Evolutionary conservation across 2,329 filamentous ascomycete species (phyloP), one percentile per base, ranked within the genome.

Genomic region (Metarhizium humberi): DNA sequence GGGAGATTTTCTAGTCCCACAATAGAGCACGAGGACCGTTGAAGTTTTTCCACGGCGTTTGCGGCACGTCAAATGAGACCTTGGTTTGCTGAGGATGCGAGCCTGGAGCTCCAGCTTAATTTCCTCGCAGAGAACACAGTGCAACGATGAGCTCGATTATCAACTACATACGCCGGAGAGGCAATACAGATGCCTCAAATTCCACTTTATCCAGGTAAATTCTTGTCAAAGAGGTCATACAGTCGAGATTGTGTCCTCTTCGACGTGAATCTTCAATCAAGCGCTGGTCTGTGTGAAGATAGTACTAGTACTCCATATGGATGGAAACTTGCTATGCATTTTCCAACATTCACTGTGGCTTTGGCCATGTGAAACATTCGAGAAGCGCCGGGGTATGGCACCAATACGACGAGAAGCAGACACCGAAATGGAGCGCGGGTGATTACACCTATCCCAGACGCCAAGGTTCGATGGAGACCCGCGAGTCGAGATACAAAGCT

Each of bases 21-120:
- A 53, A 54, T 25, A 46, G 30, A 55, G 25, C 53, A 51, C 53
- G 53, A 55, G 53, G 53, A 55, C 48, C 13, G n/a, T 51, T 30
- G 16, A 45, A 36, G 16, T 55, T 55, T 55, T 55, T 25, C 30
- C 20, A 43, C 40, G 6, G 2, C 40, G 40, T 43, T 18, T 18
- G 16, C 40, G 40, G 11, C 40, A 43, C 13, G n/a, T 18, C 40
- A 43, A 36, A 36, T 36, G 34, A 13, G 13, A 8, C 1, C 13
- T 13, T 36, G 34, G 34, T 8, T 2, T 13, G 8, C 34, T 36
- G 34, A 13, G 34, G 34, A 2, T 13, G 8, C 34, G 7, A 13
- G 34, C 13, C 34, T 36, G 5, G 7, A 2, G 13, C 34, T 36
- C 34, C 34, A 8, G 34, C 34, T 13, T 36, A 13, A 36, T 36